Conservation (phyloP, 2,329 filamentous ascomycete species). For the Tolypocladium amazonense region DNA sequence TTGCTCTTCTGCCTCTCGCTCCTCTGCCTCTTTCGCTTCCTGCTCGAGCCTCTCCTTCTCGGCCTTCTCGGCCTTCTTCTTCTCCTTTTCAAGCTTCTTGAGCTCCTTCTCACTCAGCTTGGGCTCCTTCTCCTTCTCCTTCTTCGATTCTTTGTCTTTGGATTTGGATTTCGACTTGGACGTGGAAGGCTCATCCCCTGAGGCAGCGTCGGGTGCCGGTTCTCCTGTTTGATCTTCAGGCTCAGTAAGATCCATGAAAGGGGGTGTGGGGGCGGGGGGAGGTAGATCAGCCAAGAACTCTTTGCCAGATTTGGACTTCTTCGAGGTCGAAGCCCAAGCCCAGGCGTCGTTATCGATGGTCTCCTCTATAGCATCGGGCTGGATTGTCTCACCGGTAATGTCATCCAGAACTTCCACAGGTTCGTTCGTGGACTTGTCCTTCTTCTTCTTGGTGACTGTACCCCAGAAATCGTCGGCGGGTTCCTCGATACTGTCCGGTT, state of each 20-base stretch:
- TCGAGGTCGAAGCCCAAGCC: conserved; percentile 28
- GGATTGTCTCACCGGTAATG: conserved; percentile 33
- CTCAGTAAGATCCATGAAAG: conserved; percentile 34
- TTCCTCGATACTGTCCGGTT: conserved; percentile 32
- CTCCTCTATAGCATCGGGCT: conserved; percentile 35
- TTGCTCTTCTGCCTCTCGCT: conserved; percentile 20
- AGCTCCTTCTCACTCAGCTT: conserved; percentile 40
- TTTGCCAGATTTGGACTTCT: conserved; percentile 30
- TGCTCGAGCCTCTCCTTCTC: conserved; percentile 20
- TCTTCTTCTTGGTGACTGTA: conserved; percentile 33
- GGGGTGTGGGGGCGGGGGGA: conserved; percentile 37
- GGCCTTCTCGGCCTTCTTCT: conserved; percentile 30
- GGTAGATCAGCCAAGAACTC: conserved; percentile 29
- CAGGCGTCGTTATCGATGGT: conserved; percentile 31
- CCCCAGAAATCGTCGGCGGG: conserved; percentile 30
- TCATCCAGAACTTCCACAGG: conserved; percentile 36
- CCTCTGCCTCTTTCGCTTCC: conserved; percentile 13
- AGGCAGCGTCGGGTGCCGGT: conserved; percentile 22
- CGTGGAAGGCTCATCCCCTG: conserved; percentile 23
- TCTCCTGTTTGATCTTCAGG: conserved; percentile 21
- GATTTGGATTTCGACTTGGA: conserved; percentile 26
- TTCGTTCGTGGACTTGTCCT: conserved; percentile 38
- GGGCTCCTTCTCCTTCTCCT: conserved; percentile 23
- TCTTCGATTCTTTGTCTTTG: conserved; percentile 24
- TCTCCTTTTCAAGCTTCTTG: conserved; percentile 39